Evolutionary conservation across 1,284 basidiomycete species (phyloP).

Genomic region (Cutaneotrichosporon cyanovorans): DNA sequence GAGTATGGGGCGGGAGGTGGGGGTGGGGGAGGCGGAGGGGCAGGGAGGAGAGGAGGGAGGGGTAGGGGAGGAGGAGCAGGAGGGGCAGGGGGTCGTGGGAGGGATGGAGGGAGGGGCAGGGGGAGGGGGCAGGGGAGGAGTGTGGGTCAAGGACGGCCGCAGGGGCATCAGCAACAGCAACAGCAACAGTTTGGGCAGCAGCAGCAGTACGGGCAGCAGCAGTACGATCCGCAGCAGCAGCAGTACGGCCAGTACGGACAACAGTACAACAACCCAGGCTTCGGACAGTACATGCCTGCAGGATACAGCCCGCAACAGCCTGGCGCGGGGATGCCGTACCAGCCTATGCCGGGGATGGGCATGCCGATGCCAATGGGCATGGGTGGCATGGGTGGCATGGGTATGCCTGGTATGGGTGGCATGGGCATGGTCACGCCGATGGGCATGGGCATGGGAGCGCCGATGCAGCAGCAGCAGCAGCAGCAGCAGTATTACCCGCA

Average conservation of each 20-base stretch:
- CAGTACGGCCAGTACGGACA: background rate
- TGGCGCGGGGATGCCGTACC: background rate
- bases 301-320: constrained; percentile 13
- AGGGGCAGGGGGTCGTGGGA: constrained; percentile 1
- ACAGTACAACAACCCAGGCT: background rate
- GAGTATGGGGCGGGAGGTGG: background rate
- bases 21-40: constrained; percentile 14
- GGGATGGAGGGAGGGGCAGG: constrained; percentile 1
- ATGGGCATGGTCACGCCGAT: background rate
- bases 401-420: constrained; percentile 9
- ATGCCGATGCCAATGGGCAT: constrained; percentile 6
- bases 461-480: background rate
- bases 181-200: no score
- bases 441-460: constrained; percentile 6
- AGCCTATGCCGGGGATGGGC: constrained; percentile 8
- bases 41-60: constrained; percentile 15
- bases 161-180: background rate
- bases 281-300: constrained; percentile 6
- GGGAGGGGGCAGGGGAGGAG: background rate
- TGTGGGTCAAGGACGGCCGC: background rate
- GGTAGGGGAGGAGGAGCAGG: constrained; percentile 27
- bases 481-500: constrained; percentile 6
- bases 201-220: no score
- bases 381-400: constrained; percentile 7
- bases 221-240: no score